Conservation (phyloP, 1,284 basidiomycete species). For the Apiotrichum mycotoxinovorans region DNA sequence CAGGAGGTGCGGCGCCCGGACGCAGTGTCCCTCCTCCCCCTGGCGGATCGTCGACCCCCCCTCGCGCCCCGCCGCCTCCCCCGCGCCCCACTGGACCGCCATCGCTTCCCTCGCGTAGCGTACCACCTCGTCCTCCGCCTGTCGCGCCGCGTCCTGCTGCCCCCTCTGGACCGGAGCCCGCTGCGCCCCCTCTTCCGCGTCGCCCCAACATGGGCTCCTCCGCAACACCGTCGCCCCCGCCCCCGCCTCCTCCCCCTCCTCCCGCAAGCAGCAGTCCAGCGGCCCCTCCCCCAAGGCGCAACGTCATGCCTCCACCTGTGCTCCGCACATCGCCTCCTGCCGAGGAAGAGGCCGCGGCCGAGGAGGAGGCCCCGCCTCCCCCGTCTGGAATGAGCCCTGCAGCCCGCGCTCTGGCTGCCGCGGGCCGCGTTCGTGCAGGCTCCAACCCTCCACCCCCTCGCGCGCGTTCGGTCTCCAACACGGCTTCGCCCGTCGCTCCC, state of each 20-base stretch:
- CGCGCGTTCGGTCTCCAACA: not conserved
- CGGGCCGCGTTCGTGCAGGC: slow-evolving; percentile 10
- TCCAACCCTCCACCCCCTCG: slow-evolving; percentile 13
- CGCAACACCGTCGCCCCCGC: slow-evolving; percentile 52
- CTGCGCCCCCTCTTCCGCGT: slow-evolving; percentile 29
- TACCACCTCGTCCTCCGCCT: slow-evolving; percentile 14
- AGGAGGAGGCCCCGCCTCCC: slow-evolving; percentile 33
- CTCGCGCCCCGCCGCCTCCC: slow-evolving; percentile 40
- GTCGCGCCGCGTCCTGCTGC: slow-evolving; percentile 23
- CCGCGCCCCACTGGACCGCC: slow-evolving; percentile 44
- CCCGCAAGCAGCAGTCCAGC: slow-evolving; percentile 34
- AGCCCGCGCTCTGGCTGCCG: slow-evolving; percentile 22
- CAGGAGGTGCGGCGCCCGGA: not conserved
- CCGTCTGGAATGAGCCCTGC: slow-evolving; percentile 37
- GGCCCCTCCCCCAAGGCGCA: slow-evolving; percentile 7
- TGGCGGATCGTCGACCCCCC: slow-evolving; percentile 25
- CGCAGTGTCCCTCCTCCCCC: slow-evolving; percentile 8
- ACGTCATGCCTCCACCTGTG: not conserved
- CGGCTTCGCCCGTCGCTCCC: not conserved
- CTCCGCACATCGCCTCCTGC: slow-evolving; percentile 1
- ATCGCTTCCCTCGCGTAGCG: slow-evolving; percentile 32
- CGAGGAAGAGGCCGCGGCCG: slow-evolving; percentile 17
- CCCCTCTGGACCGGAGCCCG: slow-evolving; percentile 21
- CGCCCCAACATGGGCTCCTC: slow-evolving; percentile 50
- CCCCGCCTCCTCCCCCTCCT: slow-evolving; percentile 28